A percentile compares a stretch with the other conserved stretches of the same genome.
Conservation (phyloP, 306 rosid genomes). For the Canavalia gladiata region DNA sequence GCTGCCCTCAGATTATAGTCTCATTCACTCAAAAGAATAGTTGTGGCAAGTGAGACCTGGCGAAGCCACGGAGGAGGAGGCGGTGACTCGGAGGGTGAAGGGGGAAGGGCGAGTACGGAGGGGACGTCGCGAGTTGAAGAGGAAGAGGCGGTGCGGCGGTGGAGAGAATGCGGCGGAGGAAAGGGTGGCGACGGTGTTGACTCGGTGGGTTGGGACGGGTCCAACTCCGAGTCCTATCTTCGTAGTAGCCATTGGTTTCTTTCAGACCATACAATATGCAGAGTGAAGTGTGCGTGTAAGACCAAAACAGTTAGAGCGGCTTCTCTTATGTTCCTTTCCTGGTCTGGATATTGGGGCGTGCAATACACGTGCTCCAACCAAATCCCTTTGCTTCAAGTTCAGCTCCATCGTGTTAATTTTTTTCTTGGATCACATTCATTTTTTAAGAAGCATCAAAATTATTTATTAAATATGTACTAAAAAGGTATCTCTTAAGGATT, state of each 20-base stretch:
- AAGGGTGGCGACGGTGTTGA: slow-evolving; percentile 56
- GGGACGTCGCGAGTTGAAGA: slow-evolving; percentile 57
- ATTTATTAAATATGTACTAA: too few relatives aligned
- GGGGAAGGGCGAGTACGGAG: slow-evolving; percentile 52
- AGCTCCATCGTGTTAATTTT: too few relatives aligned
- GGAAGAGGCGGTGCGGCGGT: slow-evolving; percentile 50
- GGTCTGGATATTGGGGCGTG: background rate
- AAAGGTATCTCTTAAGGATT: too few relatives aligned
- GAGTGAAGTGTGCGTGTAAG: background rate
- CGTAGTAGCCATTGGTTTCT: slow-evolving; percentile 64
- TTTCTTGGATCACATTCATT: too few relatives aligned
- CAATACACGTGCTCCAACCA: background rate
- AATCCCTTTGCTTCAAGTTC: background rate
- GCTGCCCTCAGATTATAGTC: slow-evolving; percentile 15
- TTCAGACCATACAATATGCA: slow-evolving; percentile 79
- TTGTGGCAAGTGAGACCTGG: slow-evolving; percentile 57
- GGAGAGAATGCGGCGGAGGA: slow-evolving; percentile 54
- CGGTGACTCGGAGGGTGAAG: slow-evolving; percentile 66
- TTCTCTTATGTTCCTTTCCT: background rate
- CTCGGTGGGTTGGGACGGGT: slow-evolving; percentile 70
- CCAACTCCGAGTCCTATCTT: slow-evolving; percentile 73
- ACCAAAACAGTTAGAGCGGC: slow-evolving; percentile 14
- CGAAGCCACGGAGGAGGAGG: slow-evolving; percentile 51
- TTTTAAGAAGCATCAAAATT: too few relatives aligned
- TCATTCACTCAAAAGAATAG: background rate